Conservation (phyloP, 805 yeast species). For the Monosporozyma servazzii region DNA sequence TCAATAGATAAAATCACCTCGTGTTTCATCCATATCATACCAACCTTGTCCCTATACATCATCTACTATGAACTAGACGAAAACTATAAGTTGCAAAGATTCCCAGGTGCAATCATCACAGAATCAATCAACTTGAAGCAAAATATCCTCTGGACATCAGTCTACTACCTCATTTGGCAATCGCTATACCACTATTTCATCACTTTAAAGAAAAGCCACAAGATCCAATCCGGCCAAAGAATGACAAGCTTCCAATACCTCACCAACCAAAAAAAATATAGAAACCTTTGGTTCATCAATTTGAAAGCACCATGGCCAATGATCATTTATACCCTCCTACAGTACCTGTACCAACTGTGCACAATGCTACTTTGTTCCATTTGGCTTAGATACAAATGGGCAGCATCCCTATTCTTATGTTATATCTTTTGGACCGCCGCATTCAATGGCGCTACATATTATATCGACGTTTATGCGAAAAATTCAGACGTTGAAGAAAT, state of each 20-base stretch:
- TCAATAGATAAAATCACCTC: constrained; percentile 88
- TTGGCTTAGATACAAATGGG: constrained; percentile 64
- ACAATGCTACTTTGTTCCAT: constrained; percentile 87
- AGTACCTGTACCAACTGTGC: constrained; percentile 73
- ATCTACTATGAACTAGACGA: constrained; percentile 68
- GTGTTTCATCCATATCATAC: constrained; percentile 82
- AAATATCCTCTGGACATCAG: constrained; percentile 60
- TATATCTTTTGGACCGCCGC: constrained; percentile 73
- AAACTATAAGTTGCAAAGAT: constrained; percentile 44
- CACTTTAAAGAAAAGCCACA: constrained; percentile 66
- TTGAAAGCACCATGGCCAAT: constrained; percentile 84
- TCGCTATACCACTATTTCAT: constrained; percentile 83
- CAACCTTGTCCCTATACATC: constrained; percentile 80
- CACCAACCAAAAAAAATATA: constrained; percentile 61
- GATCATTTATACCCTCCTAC: constrained; percentile 75
- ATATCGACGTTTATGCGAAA: constrained; percentile 84
- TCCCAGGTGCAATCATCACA: constrained; percentile 70
- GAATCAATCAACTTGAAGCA: constrained; percentile 41
- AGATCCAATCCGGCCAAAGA: constrained; percentile 69
- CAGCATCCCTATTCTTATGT: constrained; percentile 59
- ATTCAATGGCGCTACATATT: constrained; percentile 91
- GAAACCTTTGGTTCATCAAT: constrained; percentile 70
- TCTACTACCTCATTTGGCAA: constrained; percentile 86
- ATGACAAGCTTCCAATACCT: constrained; percentile 83
- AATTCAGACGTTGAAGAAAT: constrained; percentile 78